Evolutionary conservation across 2,329 filamentous ascomycete species (phyloP).

Genomic region (Didymella glomerata): DNA sequence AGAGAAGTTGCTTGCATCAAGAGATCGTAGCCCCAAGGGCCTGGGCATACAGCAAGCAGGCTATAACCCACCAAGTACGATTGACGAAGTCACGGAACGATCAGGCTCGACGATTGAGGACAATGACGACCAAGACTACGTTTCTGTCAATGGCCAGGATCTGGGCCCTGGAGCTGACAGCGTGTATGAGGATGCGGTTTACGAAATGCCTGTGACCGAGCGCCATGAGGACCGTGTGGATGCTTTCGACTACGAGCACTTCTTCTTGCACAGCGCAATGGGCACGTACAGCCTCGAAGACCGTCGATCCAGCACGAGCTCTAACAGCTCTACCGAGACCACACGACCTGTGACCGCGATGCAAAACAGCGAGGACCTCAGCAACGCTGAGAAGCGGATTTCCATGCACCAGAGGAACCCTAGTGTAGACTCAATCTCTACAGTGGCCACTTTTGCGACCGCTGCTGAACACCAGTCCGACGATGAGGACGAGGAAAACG

Average conservation of each 20-base stretch:
- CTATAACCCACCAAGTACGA: constrained; percentile 31
- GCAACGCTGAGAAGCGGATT: constrained; percentile 36
- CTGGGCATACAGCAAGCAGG: constrained; percentile 33
- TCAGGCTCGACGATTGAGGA: constrained; percentile 31
- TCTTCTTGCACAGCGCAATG: constrained; percentile 92
- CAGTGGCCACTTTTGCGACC: constrained; percentile 69
- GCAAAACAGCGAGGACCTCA: constrained; percentile 31
- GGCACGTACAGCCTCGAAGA: constrained; percentile 72
- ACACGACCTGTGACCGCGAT: constrained; percentile 52
- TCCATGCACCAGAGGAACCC: constrained; percentile 59
- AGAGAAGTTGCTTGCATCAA: constrained; percentile 23
- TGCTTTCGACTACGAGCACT: constrained; percentile 95
- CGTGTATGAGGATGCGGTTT: constrained; percentile 57
- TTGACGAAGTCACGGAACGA: constrained; percentile 36
- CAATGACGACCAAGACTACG: constrained; percentile 52
- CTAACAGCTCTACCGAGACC: constrained; percentile 61
- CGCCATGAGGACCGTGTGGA: constrained; percentile 94
- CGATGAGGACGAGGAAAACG: constrained; percentile 52
- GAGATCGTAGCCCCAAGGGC: constrained; percentile 15
- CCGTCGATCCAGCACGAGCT: constrained; percentile 65
- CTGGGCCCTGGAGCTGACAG: constrained; percentile 40
- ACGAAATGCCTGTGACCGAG: constrained; percentile 48
- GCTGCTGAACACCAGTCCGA: constrained; percentile 62
- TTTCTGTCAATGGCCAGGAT: constrained; percentile 46
- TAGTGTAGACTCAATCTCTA: constrained; percentile 69